Conservation (phyloP, 1,284 basidiomycete species). For the Ceratobasidium sp. region DNA sequence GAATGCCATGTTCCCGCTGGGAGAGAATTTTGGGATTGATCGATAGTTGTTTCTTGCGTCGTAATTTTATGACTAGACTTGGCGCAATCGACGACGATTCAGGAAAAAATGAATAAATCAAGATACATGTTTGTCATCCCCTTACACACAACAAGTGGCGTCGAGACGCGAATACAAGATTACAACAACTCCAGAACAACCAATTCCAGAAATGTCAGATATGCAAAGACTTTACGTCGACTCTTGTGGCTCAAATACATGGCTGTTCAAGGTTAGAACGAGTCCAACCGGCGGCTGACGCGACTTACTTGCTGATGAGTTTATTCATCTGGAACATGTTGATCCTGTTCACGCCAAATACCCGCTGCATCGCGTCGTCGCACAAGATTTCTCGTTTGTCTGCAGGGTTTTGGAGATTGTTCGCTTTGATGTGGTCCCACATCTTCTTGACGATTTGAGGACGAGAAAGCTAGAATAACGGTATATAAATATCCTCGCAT, state of each 20-base stretch:
- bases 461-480: conserved; percentile 74
- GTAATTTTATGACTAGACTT: neutral
- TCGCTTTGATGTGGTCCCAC: conserved; percentile 84
- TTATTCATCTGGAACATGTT: conserved; percentile 92
- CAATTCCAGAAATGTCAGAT: conserved; percentile 5
- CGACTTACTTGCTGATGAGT: conserved; percentile 74
- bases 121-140: conserved; percentile 4
- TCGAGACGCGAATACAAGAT: neutral
- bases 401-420: conserved; percentile 80
- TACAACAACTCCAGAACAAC: conserved; percentile 15
- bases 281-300: too few species aligned
- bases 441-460: conserved; percentile 89
- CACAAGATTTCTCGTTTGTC: conserved; percentile 86
- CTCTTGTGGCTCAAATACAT: conserved; percentile 11
- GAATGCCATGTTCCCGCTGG: conserved; percentile 35
- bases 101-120: neutral
- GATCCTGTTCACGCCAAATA: conserved; percentile 68
- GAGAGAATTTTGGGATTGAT: conserved; percentile 40
- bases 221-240: neutral
- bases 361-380: conserved; percentile 71
- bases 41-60: neutral
- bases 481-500: conserved; percentile 58
- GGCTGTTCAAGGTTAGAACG: neutral
- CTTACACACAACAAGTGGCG: neutral
- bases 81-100: neutral